Evolutionary conservation across 2,329 filamentous ascomycete genomes (phyloP).

Genomic region (Colletotrichum musae): DNA sequence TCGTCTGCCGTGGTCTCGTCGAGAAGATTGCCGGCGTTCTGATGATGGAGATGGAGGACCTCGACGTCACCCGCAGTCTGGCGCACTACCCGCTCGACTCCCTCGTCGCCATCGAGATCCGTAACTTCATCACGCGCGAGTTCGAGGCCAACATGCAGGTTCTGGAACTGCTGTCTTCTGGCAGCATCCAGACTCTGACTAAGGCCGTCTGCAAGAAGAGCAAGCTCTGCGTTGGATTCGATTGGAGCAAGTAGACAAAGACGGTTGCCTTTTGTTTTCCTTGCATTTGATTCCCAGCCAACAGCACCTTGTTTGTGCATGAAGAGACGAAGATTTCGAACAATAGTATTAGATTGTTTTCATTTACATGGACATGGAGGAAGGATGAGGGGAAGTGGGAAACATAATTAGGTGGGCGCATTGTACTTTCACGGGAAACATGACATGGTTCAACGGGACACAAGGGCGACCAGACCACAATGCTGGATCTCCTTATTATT

Average conservation of each 20-base stretch:
- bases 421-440: background rate
- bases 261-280: constrained; percentile 4
- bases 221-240: constrained; percentile 50
- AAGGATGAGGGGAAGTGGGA: background rate
- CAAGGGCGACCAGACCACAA: constrained; percentile 41
- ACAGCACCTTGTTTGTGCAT: background rate
- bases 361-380: background rate
- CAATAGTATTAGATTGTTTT: constrained; percentile 21
- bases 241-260: constrained; percentile 37
- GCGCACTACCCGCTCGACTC: constrained; percentile 63
- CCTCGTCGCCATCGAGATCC: constrained; percentile 64
- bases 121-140: constrained; percentile 65
- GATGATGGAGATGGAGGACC: constrained; percentile 64
- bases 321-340: constrained; percentile 13
- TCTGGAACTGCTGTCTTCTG: constrained; percentile 67
- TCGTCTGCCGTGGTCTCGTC: constrained; percentile 61
- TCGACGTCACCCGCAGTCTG: constrained; percentile 58
- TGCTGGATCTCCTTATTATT: constrained; percentile 32
- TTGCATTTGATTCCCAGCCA: background rate
- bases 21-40: constrained; percentile 64
- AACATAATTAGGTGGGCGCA: background rate
- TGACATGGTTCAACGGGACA: constrained; percentile 30
- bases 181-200: constrained; percentile 63
- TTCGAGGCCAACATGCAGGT: constrained; percentile 68
- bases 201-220: constrained; percentile 64